Base-by-base conservation (phyloP, 2,329 filamentous ascomycete genomes). In the Monosporascus cannonballus region DNA sequence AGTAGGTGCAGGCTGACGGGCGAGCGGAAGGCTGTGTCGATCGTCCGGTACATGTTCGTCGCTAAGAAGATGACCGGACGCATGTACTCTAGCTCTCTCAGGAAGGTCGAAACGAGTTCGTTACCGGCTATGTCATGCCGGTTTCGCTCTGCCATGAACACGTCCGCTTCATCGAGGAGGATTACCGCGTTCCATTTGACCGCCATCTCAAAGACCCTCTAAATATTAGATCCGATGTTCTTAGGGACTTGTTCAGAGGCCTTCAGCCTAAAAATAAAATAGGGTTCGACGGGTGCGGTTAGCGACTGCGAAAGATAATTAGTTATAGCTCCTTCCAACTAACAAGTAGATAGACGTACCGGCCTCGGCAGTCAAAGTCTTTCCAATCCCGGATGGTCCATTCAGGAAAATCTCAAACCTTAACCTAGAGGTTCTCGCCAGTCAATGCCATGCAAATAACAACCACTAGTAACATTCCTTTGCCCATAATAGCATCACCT, bases 1-100 rank as follows among this genome's bases (percentile, higher is more conserved):
- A 74, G 64, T 30, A 79, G 65, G 57, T 78, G 73, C 52, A 79
- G 61, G 59, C 73, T 73, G 47, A 78, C 72, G 18, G 75, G 69
- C 51, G 73, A 76, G 47, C 71, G 69, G 62, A 76, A 74, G 14
- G 73, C 73, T n/a, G 61, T 55, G 61, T 76, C 73, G 45, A 51
- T 73, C 50, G 69, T 73, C 54, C 67, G 60, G 24, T 25, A 46
- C 24, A 46, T 56, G 4, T 73, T 75, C 22, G 71, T 74, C 1
- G 71, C 74, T 15, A 74, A 62, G 56, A 68, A 70, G 8, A 71
- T 56, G 42, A 71, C 67, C 2, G 69, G 70, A 3, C 55, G 51
- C 45, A 67, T 70, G 56, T 69, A 70, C 51, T 70, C 68, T 4
- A 71, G 56, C 2, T 67, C 59, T 6, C 63, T 59, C 6, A 71